Percentiles rank a stretch among this genome's conserved stretches.
These are phyloP conservation scores for Geranium rotundifolium DNA, from an alignment of 345 rosid species.

Conservation along the genomic window DNA sequence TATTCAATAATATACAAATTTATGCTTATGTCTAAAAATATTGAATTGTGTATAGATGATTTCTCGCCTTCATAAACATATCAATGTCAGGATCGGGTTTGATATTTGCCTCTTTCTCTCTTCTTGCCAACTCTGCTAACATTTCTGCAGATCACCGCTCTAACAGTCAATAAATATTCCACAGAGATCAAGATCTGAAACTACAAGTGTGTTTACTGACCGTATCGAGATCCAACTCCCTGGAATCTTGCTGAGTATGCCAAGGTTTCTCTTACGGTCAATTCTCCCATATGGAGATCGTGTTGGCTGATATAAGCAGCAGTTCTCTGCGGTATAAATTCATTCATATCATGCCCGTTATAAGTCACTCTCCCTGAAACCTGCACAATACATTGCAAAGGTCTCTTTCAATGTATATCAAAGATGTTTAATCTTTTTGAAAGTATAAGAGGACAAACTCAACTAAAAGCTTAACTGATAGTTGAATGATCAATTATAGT, in stretches of 20 bases:
- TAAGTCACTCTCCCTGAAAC: conserved; percentile 34
- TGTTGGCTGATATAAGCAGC: conserved; percentile 64
- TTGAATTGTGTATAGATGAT: too few relatives aligned
- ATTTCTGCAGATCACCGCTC: conserved; percentile 24
- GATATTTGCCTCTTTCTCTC: conserved; percentile 70
- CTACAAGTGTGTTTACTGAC: not conserved
- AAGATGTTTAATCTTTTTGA: too few relatives aligned
- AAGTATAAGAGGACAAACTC: too few relatives aligned
- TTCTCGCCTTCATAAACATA: conserved; percentile 34
- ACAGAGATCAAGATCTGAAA: too few relatives aligned
- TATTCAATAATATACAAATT: too few relatives aligned
- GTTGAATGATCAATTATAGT: too few relatives aligned
- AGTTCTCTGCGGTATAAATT: conserved; percentile 57
- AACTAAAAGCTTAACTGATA: too few relatives aligned
- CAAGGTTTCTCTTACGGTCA: conserved; percentile 75
- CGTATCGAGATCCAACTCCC: conserved; percentile 14
- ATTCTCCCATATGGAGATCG: conserved; percentile 44
- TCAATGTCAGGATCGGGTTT: conserved; percentile 78
- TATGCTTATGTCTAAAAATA: too few relatives aligned
- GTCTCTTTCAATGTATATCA: too few relatives aligned
- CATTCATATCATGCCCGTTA: conserved; percentile 41
- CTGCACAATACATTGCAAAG: conserved; percentile 9
- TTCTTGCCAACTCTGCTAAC: conserved; percentile 59
- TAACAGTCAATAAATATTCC: too few relatives aligned
- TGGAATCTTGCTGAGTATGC: conserved; percentile 9